A percentile compares a stretch with the other conserved stretches of the same genome.
These are phyloP conservation scores for Saccharomyces hybrid DNA, from an alignment of 1,139 yeast species.

Conservation along the genomic window DNA sequence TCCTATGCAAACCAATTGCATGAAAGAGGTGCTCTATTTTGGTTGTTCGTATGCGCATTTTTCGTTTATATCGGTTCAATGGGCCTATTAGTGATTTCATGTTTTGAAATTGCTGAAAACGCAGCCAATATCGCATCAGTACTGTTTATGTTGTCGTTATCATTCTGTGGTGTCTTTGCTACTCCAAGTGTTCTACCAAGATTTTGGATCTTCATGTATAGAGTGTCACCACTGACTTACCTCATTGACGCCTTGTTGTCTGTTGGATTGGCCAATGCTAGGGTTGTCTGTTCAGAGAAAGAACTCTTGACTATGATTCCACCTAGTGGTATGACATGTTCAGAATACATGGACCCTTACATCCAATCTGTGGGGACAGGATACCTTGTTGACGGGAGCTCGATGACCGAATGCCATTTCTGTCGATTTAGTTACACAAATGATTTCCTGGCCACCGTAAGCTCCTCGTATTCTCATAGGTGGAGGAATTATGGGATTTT, in stretches of 20 bases:
- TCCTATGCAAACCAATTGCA: conserved; percentile 41
- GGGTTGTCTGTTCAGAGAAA: conserved; percentile 38
- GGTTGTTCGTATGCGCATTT: conserved; percentile 48
- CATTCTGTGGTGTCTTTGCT: conserved; percentile 74
- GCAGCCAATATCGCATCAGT: conserved; percentile 61
- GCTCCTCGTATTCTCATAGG: conserved; percentile 38
- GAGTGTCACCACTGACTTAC: conserved; percentile 56
- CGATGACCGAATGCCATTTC: conserved; percentile 41
- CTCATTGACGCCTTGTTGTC: conserved; percentile 44
- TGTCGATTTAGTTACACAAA: conserved; percentile 45
- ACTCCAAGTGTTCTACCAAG: conserved; percentile 47
- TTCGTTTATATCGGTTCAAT: conserved; percentile 51
- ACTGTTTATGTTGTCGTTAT: conserved; percentile 56
- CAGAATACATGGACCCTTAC: conserved; percentile 41
- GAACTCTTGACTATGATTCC: conserved; percentile 43
- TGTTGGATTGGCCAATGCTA: conserved; percentile 42
- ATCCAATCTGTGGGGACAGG: conserved; percentile 44
- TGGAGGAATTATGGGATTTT: conserved; percentile 64
- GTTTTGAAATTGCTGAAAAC: conserved; percentile 52
- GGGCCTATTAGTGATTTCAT: conserved; percentile 48
- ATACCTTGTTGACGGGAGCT: conserved; percentile 37
- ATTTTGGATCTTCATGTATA: conserved; percentile 53
- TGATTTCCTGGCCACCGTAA: conserved; percentile 40
- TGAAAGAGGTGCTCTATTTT: conserved; percentile 56
- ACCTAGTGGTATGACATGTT: conserved; percentile 43